phyloP scores from a whole-genome alignment of 768 basidiomycete genomes.

The Lactarius akahatsu region DNA sequence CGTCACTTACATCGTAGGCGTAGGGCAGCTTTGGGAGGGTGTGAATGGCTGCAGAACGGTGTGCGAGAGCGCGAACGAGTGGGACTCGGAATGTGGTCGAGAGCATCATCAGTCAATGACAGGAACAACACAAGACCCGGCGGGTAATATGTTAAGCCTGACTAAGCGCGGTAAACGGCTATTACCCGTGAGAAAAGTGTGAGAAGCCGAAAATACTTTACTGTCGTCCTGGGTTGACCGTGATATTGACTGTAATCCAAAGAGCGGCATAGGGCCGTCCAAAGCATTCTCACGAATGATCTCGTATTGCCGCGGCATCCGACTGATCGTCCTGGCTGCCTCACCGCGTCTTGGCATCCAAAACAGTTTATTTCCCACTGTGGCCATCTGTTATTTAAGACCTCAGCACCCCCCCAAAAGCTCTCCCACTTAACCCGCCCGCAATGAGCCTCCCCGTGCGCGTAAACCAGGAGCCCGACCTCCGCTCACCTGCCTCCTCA shows the following conservation, averaged over 20 bases:
- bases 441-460: not conserved
- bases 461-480: not conserved
- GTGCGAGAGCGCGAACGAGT: constrained; percentile 47
- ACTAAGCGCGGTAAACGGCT: too few relatives aligned
- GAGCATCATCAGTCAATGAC: too few relatives aligned
- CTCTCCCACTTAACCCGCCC: not conserved
- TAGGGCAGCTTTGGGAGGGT: constrained; percentile 81
- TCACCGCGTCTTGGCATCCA: too few relatives aligned
- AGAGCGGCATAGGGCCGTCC: too few relatives aligned
- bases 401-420: not conserved
- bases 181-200: too few relatives aligned
- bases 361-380: too few relatives aligned
- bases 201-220: too few relatives aligned
- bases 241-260: too few relatives aligned
- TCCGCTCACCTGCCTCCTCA: constrained; percentile 9
- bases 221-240: too few relatives aligned
- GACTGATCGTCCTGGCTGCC: not conserved
- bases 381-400: too few relatives aligned
- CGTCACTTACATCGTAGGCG: constrained; percentile 61
- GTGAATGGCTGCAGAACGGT: constrained; percentile 50
- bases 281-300: not conserved
- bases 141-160: too few relatives aligned
- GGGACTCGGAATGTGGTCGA: constrained; percentile 42
- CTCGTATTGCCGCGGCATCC: not conserved
- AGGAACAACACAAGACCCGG: too few relatives aligned